Evolutionary conservation across 2,329 filamentous ascomycete genomes (phyloP).

Genomic region (Epichloe typhina): DNA sequence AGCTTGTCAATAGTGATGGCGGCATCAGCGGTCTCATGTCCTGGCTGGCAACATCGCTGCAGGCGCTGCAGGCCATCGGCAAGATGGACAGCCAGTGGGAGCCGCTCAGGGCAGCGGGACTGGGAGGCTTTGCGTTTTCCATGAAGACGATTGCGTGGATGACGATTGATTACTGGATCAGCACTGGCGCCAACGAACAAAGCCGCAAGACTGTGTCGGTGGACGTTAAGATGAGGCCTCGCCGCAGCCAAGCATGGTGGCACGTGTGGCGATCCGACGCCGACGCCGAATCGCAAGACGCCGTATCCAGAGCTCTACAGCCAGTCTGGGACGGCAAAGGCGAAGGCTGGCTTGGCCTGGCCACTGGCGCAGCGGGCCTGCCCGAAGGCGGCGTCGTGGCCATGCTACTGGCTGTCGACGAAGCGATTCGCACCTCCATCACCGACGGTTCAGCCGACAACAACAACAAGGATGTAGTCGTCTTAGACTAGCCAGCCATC

Average conservation of each 20-base stretch:
- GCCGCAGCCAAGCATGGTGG: slow-evolving; percentile 38
- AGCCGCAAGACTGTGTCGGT: slow-evolving; percentile 29
- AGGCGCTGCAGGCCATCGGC: slow-evolving; percentile 49
- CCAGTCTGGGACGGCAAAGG: slow-evolving; percentile 32
- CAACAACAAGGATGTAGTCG: slow-evolving; percentile 4
- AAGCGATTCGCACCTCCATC: slow-evolving; percentile 25
- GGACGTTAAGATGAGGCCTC: slow-evolving; percentile 36
- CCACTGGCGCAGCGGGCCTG: slow-evolving; percentile 31
- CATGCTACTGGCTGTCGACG: slow-evolving; percentile 35
- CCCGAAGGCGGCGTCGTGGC: slow-evolving; percentile 28
- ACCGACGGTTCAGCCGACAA: neutral
- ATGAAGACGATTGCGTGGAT: slow-evolving; percentile 44
- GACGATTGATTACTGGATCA: slow-evolving; percentile 38
- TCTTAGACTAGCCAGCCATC: slow-evolving; percentile 7
- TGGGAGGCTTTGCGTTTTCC: slow-evolving; percentile 36
- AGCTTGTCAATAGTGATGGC: slow-evolving; percentile 40
- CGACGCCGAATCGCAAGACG: slow-evolving; percentile 14
- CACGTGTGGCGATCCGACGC: slow-evolving; percentile 27
- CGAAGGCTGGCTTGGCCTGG: slow-evolving; percentile 34
- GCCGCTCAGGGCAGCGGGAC: slow-evolving; percentile 24
- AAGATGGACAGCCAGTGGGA: slow-evolving; percentile 44
- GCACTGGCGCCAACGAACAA: slow-evolving; percentile 9
- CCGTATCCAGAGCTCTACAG: slow-evolving; percentile 27
- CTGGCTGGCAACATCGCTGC: slow-evolving; percentile 47
- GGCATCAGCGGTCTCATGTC: slow-evolving; percentile 39